Evolutionary conservation across 2,329 filamentous ascomycete genomes (phyloP).

Genomic region (Pseudogymnoascus sp.): DNA sequence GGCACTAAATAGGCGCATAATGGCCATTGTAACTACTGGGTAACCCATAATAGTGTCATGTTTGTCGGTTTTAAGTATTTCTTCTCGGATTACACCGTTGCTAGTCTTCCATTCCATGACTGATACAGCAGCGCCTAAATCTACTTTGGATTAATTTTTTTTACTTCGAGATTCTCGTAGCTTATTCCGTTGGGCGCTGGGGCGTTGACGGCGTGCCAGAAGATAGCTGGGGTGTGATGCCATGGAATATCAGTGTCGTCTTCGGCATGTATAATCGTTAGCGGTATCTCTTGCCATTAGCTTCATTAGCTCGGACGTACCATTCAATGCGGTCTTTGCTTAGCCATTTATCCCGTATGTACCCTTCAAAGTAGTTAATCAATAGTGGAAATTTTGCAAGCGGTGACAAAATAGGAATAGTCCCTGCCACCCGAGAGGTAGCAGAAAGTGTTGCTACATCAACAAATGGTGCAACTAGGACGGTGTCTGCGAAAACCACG

Average conservation of each 20-base stretch:
- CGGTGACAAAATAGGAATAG: conserved; percentile 45
- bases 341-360: conserved; percentile 43
- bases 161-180: conserved; percentile 37
- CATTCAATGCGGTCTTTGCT: conserved; percentile 40
- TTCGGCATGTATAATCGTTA: conserved; percentile 43
- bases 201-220: conserved; percentile 48
- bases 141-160: conserved; percentile 33
- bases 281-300: conserved; percentile 31
- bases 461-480: conserved; percentile 50
- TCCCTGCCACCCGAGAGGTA: conserved; percentile 49
- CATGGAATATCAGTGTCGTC: conserved; percentile 45
- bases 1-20: conserved; percentile 37
- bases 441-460: conserved; percentile 45
- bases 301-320: conserved; percentile 35
- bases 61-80: conserved; percentile 47
- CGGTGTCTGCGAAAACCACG: conserved; percentile 42
- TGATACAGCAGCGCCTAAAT: conserved; percentile 42
- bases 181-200: conserved; percentile 30
- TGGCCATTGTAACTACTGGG: conserved; percentile 43
- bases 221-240: conserved; percentile 41
- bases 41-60: conserved; percentile 53
- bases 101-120: conserved; percentile 39
- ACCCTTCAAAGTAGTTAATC: conserved; percentile 38
- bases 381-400: conserved; percentile 39
- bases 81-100: conserved; percentile 43